Base-by-base conservation (phyloP, 495 filamentous ascomycete genomes). In the Penicillium fimorum region DNA sequence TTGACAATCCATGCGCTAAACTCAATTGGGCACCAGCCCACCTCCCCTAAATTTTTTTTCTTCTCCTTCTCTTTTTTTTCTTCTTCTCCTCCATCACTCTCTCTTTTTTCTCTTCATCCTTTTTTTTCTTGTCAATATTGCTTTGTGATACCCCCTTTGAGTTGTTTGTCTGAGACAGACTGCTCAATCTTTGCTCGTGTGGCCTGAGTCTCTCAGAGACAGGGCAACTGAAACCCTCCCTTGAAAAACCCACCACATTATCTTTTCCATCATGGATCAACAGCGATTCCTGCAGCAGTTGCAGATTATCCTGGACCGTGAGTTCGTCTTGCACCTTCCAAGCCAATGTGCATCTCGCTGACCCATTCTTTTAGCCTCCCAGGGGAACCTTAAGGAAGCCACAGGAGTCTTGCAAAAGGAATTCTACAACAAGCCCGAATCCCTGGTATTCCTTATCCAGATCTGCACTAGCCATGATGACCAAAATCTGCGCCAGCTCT, bases 341-440 rank as follows among this genome's bases (percentile, higher is more conserved):
- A 18, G 5, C 20, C 25, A 32, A 38, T 29, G 22, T 13, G 33
- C 45, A 17, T 24, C n/a, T 30, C 27, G 47, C 61, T 60, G 55
- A 63, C 50, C 50, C 58, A 47, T 55, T 47, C 41, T 38, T 66
- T 22, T 56, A 73, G 73, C 72, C 55, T 63, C 75, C 64, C 69
- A 80, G 70, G 68, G 66, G 47, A 72, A 75, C 61, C 85, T 98
- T 66, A 96, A 96, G 79, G 83, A 87, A 50, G 91, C 91, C 33
- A 98, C 94, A n/a, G 83, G 86, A 11, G 83, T 87, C 58, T 82
- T 98, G 47, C 92, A 92, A 72, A 91, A 93, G 67, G 89, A 89
- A 64, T 97, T 88, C 79, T 97, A 94, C 74, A 84, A 84, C 55
- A 83, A 92, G 53, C 90, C 93, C 5, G 82, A 90, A 56, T 88